Evolutionary conservation across 352 stramenopile genomes (phyloP), one percentile per base, ranked within the genome.

Genomic region (Phytophthora cryptogea): DNA sequence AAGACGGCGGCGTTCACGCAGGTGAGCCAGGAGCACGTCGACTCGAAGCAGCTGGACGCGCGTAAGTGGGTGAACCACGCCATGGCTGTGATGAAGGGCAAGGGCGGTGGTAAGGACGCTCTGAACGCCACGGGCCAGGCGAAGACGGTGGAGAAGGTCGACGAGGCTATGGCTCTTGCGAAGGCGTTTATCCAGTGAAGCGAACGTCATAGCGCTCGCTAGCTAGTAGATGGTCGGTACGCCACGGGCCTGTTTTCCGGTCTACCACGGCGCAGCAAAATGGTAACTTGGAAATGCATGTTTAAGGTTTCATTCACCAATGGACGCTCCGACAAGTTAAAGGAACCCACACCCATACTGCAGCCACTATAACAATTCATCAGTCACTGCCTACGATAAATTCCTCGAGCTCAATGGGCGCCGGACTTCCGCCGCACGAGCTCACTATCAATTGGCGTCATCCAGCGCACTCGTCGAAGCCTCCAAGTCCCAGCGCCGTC

Each of bases 1-100:
- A 98, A 98, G 81, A 95, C 81, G 41, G 76, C 97, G 11, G 79
- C 94, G 39, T 98, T 96, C 58, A 98, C 96, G 66, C 89, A 95
- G 51, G 92, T 87, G 82, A 98, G 70, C 80, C 84, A 77, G 71
- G 88, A 85, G 52, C 82, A 84, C 66, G 83, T 79, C 31, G 88
- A 68, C 14, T 56, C 63, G 10, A 87, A 87, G 64, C 71, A 74
- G 61, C 76, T 93, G 56, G 90, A 97, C 59, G 96, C 96, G 13
- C 89, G 96, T 52, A 82, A 93, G 63, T 99, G 97, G 97, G 77
- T 99, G 46, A 96, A 94, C 57, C 75, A 89, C 52, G 85, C 95
- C 11, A 90, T 98, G 61, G 75, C 86, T 40, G 76, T 81, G 50
- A 97, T 97, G 75, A 96, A 91, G 61, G 97, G 95, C 63, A 98